Percentiles rank a stretch among this genome's conserved stretches.
Conservation (phyloP, 495 filamentous ascomycete genomes). For the Eremomyces bilateralis region DNA sequence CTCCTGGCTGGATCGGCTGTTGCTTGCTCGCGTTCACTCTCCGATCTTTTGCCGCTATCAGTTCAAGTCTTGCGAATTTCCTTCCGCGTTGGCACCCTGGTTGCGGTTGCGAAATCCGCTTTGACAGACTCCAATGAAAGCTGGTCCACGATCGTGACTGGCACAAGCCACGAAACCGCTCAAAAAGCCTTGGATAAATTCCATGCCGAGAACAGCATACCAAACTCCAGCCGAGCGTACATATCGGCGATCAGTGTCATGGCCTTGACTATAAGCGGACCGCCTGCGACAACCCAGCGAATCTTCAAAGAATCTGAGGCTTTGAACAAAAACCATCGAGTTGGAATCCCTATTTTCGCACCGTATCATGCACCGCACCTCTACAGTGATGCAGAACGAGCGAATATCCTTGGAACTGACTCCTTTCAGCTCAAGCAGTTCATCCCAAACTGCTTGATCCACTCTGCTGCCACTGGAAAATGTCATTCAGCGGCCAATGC, state of each 20-base stretch:
- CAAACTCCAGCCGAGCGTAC: constrained; percentile 41
- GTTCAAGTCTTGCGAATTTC: constrained; percentile 51
- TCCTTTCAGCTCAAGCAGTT: constrained; percentile 19
- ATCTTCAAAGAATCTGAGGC: constrained; percentile 31
- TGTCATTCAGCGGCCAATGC: constrained; percentile 16
- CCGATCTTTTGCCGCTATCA: constrained; percentile 42
- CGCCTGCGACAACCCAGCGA: constrained; percentile 36
- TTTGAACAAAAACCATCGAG: constrained; percentile 32
- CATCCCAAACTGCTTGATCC: constrained; percentile 14
- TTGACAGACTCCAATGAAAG: constrained; percentile 28
- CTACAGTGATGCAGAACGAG: constrained; percentile 36
- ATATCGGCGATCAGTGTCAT: constrained; percentile 50
- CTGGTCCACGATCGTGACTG: constrained; percentile 34
- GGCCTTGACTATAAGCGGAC: constrained; percentile 59
- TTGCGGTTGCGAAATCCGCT: constrained; percentile 27
- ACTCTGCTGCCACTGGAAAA: constrained; percentile 21
- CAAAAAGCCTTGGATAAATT: constrained; percentile 27
- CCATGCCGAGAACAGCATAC: constrained; percentile 33
- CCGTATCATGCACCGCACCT: constrained; percentile 67
- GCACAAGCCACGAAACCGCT: constrained; percentile 23
- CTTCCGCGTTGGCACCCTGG: constrained; percentile 45
- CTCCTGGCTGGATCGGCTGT: constrained; percentile 52
- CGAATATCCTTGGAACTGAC: constrained; percentile 29
- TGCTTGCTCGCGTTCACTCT: constrained; percentile 41
- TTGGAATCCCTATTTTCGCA: constrained; percentile 49